phyloP scores from a whole-genome alignment of 345 rosid genomes.

The Corchorus capsularis region DNA sequence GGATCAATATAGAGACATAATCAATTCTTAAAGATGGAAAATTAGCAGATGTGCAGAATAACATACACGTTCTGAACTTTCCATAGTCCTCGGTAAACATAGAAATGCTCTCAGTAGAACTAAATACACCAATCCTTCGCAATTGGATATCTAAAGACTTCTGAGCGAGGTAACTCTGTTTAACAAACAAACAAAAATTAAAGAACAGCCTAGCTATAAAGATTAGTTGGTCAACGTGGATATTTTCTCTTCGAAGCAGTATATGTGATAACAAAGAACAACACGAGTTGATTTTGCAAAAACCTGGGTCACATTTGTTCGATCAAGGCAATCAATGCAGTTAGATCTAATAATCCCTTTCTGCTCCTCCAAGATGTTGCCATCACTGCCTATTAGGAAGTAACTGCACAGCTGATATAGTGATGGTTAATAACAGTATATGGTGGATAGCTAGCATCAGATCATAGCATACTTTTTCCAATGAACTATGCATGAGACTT shows the following conservation, averaged over 20 bases:
- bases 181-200: conserved; percentile 21
- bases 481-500: conserved; percentile 17
- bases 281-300: conserved; percentile 15
- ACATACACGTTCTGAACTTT: conserved; percentile 75
- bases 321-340: conserved; percentile 97
- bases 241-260: not conserved
- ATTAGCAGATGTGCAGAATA: conserved; percentile 11
- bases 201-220: not conserved
- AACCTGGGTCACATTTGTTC: conserved; percentile 98
- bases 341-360: conserved; percentile 86
- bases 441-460: conserved; percentile 37
- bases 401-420: conserved; percentile 86
- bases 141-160: conserved; percentile 69
- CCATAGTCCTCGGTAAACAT: conserved; percentile 60
- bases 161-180: conserved; percentile 82
- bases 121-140: conserved; percentile 59
- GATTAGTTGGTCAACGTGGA: conserved; percentile 25
- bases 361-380: conserved; percentile 77
- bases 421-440: conserved; percentile 49
- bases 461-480: conserved; percentile 21
- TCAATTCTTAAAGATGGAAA: conserved; percentile 13
- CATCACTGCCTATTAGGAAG: conserved; percentile 67
- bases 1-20: not conserved
- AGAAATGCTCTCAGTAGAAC: conserved; percentile 63
- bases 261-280: not conserved